Evolutionary conservation across 495 filamentous ascomycete genomes (phyloP), one percentile per base, ranked within the genome.

Genomic region (Penicillium cinerascens): DNA sequence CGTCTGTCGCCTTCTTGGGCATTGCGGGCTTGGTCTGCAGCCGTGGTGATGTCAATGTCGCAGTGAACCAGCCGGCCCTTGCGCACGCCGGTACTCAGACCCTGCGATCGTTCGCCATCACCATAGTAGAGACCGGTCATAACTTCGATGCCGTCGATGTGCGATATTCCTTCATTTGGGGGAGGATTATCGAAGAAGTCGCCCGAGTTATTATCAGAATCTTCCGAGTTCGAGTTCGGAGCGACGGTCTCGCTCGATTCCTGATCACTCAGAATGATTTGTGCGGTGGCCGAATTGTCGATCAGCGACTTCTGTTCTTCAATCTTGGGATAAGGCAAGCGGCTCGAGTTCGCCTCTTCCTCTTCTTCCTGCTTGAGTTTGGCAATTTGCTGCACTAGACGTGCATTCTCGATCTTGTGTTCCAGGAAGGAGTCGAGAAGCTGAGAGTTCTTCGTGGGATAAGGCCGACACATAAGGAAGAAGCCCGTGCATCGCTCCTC

Each of bases 371-470:
- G 78, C 58, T 85, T 86, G 37, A 98, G 78, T 62, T 95, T 91
- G 13, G 84, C 82, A 52, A 98, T 95, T 29, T 88, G 83, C 55
- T 88, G 87, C 50, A 78, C 82, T 36, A 98, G 69, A 16, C 93
- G 83, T 68, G 95, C 91, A 60, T 98, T 97, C 67, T 97, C 93
- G 43, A 97, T 91, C 68, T 97, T 97, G 71, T 97, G 92, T 68
- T 98, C 93, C 13, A 98, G 76, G 55, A 96, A 97, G 0, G 92
- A 95, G 68, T 98, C 91, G 44, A 98, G 71, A 7, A 96, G 75
- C 9, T 80, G 83, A 0, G 89, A 84, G 62, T 91, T 93, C 65
- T 87, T 90, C 42, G 87, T 93, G 6, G 91, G 91, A 67, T 97
- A 96, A 9, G 91, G 93, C 18, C 93, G 80, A 21, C 90, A 84